These are phyloP conservation scores for Limonium bicolor DNA, from an alignment of 148 eudicot genomes.

Conservation along the genomic window DNA sequence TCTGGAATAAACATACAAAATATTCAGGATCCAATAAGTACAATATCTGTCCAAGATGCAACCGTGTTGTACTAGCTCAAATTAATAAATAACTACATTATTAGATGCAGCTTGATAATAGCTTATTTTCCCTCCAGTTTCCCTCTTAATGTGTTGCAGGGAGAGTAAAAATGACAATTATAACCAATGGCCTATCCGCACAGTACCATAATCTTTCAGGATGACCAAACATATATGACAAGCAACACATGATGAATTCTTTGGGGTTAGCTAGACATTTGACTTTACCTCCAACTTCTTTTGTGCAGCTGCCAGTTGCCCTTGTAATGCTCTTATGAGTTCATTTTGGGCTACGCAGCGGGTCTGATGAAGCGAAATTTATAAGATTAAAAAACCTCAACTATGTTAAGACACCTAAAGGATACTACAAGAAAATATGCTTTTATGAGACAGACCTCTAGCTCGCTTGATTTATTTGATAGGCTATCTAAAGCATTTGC, in stretches of 20 bases:
- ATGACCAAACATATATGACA: background rate
- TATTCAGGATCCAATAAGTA: too few species aligned
- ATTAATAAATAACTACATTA: too few species aligned
- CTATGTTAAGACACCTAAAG: too few species aligned
- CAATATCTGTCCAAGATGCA: too few species aligned
- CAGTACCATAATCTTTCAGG: background rate
- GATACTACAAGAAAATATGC: background rate
- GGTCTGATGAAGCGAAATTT: slow-evolving; percentile 25
- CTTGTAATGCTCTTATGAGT: slow-evolving; percentile 48
- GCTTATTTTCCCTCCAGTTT: too few species aligned
- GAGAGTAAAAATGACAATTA: background rate
- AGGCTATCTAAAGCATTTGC: slow-evolving; percentile 45
- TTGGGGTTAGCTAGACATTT: too few species aligned
- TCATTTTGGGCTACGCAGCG: slow-evolving; percentile 56
- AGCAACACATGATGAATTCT: too few species aligned
- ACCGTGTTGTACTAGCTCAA: too few species aligned
- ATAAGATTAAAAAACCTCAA: background rate
- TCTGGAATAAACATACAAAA: too few species aligned
- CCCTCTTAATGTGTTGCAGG: too few species aligned
- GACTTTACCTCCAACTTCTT: slow-evolving; percentile 53
- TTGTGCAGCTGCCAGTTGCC: slow-evolving; percentile 54
- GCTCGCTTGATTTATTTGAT: slow-evolving; percentile 39
- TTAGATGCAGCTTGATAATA: too few species aligned
- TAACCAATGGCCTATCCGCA: background rate
- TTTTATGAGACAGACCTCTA: slow-evolving; percentile 53